Conservation (phyloP, 2,329 filamentous ascomycete species). For the Aphanocladium album region DNA sequence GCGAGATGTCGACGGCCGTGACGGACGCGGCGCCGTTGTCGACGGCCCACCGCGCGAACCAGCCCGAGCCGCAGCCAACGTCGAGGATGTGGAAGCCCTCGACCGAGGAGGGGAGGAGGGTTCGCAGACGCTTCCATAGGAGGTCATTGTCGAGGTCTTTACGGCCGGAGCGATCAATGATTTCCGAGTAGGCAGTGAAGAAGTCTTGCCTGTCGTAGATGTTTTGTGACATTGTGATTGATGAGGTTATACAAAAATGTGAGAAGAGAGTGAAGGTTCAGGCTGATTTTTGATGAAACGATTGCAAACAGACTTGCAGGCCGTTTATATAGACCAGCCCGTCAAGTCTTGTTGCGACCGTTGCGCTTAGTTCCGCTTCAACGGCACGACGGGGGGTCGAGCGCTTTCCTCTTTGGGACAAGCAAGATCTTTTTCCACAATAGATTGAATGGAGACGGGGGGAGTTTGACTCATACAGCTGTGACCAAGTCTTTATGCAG, state of each 20-base stretch:
- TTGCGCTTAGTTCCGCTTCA: neutral
- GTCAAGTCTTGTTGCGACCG: neutral
- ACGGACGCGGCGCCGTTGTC: slow-evolving; percentile 32
- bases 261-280: no score
- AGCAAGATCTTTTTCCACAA: no score
- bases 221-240: slow-evolving; percentile 30
- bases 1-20: slow-evolving; percentile 36
- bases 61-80: slow-evolving; percentile 43
- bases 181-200: slow-evolving; percentile 36
- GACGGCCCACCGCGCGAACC: slow-evolving; percentile 39
- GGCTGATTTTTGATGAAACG: neutral
- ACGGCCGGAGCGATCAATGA: slow-evolving; percentile 34
- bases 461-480: no score
- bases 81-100: slow-evolving; percentile 33
- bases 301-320: neutral
- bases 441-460: no score
- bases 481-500: no score
- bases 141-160: slow-evolving; percentile 34
- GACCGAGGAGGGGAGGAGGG: slow-evolving; percentile 31
- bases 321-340: neutral
- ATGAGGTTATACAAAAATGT: neutral
- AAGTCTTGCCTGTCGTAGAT: slow-evolving; percentile 38
- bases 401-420: no score
- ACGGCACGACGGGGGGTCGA: neutral
- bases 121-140: slow-evolving; percentile 39